Conservation (phyloP, 1,284 basidiomycete species). For the Acaromyces ingoldii region DNA sequence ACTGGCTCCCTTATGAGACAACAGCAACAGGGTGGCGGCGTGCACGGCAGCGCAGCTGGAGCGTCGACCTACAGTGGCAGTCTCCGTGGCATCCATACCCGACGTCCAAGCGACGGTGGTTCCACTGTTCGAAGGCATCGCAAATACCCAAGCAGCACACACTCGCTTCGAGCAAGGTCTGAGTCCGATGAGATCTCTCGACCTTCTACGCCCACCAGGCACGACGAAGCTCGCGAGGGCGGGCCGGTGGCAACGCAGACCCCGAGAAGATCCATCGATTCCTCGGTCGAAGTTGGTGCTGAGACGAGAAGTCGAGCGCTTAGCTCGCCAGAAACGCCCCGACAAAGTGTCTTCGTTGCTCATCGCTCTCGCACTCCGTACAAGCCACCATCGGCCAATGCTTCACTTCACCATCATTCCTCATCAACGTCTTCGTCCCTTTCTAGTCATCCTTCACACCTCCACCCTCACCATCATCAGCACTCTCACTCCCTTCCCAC, state of each 20-base stretch:
- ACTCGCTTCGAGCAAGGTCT: neutral
- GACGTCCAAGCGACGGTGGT: slow-evolving; percentile 28
- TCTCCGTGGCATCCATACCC: slow-evolving; percentile 9
- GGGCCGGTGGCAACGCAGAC: neutral
- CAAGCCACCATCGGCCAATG: slow-evolving; percentile 41
- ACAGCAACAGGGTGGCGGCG: slow-evolving; percentile 6
- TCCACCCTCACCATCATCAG: neutral
- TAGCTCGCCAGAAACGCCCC: neutral
- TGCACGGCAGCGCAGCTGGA: no score
- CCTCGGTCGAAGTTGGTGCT: neutral
- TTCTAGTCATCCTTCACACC: no score
- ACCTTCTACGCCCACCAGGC: neutral
- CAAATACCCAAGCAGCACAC: slow-evolving; percentile 18
- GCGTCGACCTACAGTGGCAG: slow-evolving; percentile 4
- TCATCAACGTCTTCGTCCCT: no score
- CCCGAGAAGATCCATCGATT: slow-evolving; percentile 2
- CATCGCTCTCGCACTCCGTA: slow-evolving; percentile 39
- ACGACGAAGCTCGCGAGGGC: neutral
- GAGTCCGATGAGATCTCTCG: neutral
- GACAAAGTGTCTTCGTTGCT: slow-evolving; percentile 38
- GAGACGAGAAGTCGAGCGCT: neutral
- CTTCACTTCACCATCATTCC: slow-evolving; percentile 19
- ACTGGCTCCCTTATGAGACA: slow-evolving; percentile 15
- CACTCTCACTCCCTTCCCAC: no score
- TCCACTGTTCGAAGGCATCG: slow-evolving; percentile 36